Conservation (phyloP, 2,329 filamentous ascomycete species). For the Hyphodiscus sp. region DNA sequence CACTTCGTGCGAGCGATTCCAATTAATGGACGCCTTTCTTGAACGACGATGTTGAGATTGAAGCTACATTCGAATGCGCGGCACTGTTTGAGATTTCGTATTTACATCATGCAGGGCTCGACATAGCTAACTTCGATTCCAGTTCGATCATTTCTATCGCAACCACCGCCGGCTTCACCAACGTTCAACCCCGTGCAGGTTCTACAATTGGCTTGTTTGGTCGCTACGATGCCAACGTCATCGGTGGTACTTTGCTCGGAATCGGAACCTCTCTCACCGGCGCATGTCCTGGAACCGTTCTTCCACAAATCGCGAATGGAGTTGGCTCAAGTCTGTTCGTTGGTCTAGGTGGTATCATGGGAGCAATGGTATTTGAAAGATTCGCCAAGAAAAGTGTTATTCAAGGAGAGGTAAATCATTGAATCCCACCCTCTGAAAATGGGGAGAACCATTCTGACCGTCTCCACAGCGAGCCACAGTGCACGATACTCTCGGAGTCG, state of each 20-base stretch:
- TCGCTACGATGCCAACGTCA: conserved; percentile 56
- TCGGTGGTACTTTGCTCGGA: conserved; percentile 57
- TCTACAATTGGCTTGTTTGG: conserved; percentile 37
- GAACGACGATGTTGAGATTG: too few species aligned
- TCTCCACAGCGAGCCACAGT: conserved; percentile 15
- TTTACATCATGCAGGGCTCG: background rate
- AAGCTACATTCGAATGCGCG: too few species aligned
- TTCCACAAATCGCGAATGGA: conserved; percentile 52
- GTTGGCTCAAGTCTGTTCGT: conserved; percentile 45
- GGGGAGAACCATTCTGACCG: background rate
- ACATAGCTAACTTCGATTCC: background rate
- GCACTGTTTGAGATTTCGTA: background rate
- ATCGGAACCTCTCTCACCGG: conserved; percentile 61
- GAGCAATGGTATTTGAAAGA: conserved; percentile 42
- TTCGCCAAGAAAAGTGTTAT: background rate
- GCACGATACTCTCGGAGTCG: conserved; percentile 5
- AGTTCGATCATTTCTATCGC: background rate
- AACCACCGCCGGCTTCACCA: background rate
- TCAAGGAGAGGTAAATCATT: background rate
- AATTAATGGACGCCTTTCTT: too few species aligned
- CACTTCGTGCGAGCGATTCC: too few species aligned
- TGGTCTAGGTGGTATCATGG: conserved; percentile 47
- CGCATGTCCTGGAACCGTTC: conserved; percentile 59
- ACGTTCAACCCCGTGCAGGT: conserved; percentile 27
- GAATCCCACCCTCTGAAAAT: background rate